Conservation (phyloP, 768 basidiomycete genomes). For the Podaxis sp. region DNA sequence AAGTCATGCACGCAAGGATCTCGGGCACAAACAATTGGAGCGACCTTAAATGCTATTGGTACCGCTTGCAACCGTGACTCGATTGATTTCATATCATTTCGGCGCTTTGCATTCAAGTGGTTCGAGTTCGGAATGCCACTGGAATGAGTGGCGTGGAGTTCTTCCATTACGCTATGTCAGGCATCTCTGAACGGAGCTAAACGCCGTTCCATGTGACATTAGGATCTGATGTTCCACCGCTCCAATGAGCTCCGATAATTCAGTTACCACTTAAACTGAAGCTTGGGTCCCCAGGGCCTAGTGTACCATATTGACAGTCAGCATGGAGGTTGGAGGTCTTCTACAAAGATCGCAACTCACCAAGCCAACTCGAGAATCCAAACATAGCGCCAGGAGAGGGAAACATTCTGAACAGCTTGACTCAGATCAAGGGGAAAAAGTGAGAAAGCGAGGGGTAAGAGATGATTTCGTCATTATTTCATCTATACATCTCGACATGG, state of each 20-base stretch:
- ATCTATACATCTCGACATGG: background rate
- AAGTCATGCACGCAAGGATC: background rate
- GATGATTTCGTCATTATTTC: slow-evolving; percentile 3
- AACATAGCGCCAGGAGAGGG: background rate
- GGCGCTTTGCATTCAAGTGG: background rate
- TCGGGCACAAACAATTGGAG: background rate
- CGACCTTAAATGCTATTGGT: background rate
- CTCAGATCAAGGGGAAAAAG: background rate
- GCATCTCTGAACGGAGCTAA: no score
- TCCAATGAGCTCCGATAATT: no score
- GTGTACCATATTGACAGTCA: no score
- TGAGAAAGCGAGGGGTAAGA: slow-evolving; percentile 3
- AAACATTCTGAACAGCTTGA: background rate
- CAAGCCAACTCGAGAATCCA: no score
- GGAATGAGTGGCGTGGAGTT: no score
- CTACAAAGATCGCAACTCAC: no score
- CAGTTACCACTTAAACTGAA: background rate
- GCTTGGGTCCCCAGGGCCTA: no score
- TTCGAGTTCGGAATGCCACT: background rate
- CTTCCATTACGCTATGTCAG: no score
- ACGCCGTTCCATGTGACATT: no score
- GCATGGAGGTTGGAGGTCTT: no score
- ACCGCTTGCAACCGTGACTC: background rate
- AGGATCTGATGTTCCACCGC: no score
- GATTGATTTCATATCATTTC: background rate